Evolutionary conservation across 2,329 filamentous ascomycete species (phyloP), one percentile per base, ranked within the genome.

Genomic region (Fusarium beomiforme): DNA sequence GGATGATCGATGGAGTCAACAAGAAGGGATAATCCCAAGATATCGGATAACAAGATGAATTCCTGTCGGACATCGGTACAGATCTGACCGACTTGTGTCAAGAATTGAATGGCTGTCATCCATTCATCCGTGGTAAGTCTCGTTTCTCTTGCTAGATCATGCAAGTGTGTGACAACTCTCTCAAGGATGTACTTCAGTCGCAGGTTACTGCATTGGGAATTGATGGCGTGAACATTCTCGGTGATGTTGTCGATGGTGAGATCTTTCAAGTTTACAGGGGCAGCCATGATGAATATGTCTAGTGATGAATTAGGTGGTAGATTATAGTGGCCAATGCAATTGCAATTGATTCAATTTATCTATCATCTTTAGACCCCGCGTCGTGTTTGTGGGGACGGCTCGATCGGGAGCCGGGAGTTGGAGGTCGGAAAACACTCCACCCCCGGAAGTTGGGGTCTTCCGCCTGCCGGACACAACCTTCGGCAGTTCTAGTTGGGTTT

Each of bases 1-100:
- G 92, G 92, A 79, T 94, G 92, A 79, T 93, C 90, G 79, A 94
- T 93, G 60, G 87, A 86, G 81, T 94, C 92, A 69, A 94, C 89
- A 8, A 94, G 87, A 57, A 93, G 86, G 10, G 91, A 93, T 39
- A 95, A 86, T 8, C 92, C 92, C 26, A 94, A 85, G 43, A 93
- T 85, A 77, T 94, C 92, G 60, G 90, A 92, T 58, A 94, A 88
- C 37, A 94, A 87, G 77, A 94, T 93, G 82, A 92, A 93, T 84
- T 93, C 91, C n/a, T 92, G 89, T 71, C 92, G 85, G 23, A 92
- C 89, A 76, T 92, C 89, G 41, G 84, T 88, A 74, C 88, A 90
- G 55, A 89, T 93, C 77, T 94, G 86, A 2, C 92, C 92, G 2
- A 90, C 89, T 46, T 84, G 82, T 0, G 89, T 91, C 19, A 94